A percentile compares a stretch with the other conserved stretches of the same genome.
Evolutionary conservation across 2,329 filamentous ascomycete genomes (phyloP).

Genomic region (Diaporthe eres): DNA sequence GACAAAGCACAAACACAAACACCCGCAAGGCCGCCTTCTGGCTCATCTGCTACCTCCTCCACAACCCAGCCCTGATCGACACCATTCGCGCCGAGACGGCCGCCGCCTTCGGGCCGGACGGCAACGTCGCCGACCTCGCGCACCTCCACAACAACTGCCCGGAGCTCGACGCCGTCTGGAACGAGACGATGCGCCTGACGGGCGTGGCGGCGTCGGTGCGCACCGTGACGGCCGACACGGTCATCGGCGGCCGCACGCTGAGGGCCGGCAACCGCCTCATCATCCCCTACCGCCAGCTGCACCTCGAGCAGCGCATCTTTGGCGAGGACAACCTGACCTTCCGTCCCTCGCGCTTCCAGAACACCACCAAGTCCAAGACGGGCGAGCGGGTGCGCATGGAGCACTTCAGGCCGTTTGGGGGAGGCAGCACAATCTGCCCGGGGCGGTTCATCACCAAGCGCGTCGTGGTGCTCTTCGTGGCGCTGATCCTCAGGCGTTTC

Average conservation of each 20-base stretch:
- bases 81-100: neutral
- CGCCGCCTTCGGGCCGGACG: neutral
- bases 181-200: neutral
- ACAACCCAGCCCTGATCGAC: neutral
- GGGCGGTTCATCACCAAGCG: neutral
- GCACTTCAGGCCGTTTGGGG: neutral
- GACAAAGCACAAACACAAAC: neutral
- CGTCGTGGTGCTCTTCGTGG: neutral
- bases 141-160: neutral
- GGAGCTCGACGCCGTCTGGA: neutral
- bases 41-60: neutral
- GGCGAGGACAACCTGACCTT: neutral
- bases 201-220: neutral
- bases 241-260: neutral
- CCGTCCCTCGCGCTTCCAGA: neutral
- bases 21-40: neutral
- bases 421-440: neutral
- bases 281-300: neutral
- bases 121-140: neutral
- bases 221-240: neutral
- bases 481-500: neutral
- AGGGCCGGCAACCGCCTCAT: neutral
- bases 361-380: neutral
- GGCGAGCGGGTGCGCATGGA: neutral
- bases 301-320: neutral